phyloP scores from a whole-genome alignment of 805 yeast species.

The Suhomyces sp. region DNA sequence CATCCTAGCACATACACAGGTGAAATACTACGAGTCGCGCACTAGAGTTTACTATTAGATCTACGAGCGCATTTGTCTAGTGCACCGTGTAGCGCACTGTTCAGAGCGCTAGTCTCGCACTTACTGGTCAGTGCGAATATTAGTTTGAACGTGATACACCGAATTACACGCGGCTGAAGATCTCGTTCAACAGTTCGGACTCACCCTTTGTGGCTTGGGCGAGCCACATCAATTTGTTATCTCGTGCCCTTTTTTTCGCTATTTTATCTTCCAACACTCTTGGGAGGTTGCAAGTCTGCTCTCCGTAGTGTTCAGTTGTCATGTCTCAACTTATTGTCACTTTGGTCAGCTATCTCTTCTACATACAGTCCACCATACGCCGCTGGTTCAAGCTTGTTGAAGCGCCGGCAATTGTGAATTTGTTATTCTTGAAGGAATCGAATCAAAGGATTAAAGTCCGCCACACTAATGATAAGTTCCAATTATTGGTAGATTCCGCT shows the following conservation, averaged over 20 bases:
- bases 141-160: neutral
- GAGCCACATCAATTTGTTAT: neutral
- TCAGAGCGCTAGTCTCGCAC: neutral
- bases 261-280: neutral
- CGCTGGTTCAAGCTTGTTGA: neutral
- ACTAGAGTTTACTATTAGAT: no score
- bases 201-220: neutral
- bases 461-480: neutral
- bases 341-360: neutral
- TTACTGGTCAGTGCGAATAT: neutral
- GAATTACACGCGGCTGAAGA: neutral
- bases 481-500: neutral
- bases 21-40: no score
- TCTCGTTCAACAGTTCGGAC: neutral
- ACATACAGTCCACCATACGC: neutral
- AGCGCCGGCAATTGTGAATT: constrained; percentile 2
- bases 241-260: neutral
- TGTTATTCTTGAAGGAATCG: constrained; percentile 5
- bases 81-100: no score
- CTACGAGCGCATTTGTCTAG: no score
- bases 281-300: neutral
- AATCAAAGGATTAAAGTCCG: constrained; percentile 4
- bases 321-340: constrained; percentile 1
- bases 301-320: neutral
- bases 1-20: no score